Base-by-base conservation (phyloP, 495 filamentous ascomycete genomes). In the Neurospora sp. region DNA sequence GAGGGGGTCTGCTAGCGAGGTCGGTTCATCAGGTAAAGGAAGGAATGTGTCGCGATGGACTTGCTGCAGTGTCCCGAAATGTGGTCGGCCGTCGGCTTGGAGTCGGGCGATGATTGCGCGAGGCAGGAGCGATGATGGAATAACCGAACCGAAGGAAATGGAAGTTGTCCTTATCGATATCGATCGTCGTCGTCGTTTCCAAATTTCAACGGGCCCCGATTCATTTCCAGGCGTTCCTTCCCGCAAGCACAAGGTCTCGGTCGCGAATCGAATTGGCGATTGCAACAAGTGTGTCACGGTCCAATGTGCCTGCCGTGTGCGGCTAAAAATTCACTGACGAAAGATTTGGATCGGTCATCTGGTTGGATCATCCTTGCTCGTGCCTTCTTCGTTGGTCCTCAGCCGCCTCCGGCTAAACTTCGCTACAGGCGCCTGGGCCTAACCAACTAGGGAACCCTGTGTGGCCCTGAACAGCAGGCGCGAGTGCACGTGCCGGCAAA, bases 21-120 rank as follows among this genome's bases (percentile, higher is more conserved):
- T 75, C 75, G 77, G 75, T 72, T 78, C 79, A 81, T 81, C 54
- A 66, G 54, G 14, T 16, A 37, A 81, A 77, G 73, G 76, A 81
- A 70, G 27, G 76, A 77, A 75, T 77, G 72, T 35, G 54, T 66
- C 54, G 54, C 54, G 54, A 66, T 66, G 54, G 54, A 66, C 54
- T 66, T 66, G 23, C 23, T 66, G 54, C 27, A 66, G 54, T 66
- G 27, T 18, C 54, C 54, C 54, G 54, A 35, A 66, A 66, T 66
- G 27, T 66, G 27, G 54, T 66, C 54, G 54, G 54, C 54, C 54
- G 54, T 31, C 54, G 54, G 27, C 54, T 35, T 35, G 54, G 27
- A 66, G 18, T 37, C 54, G 54, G 54, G 54, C 54, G 54, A 62
- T 62, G 54, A 62, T 62, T 62, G 23, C 54, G 54, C 54, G 54